phyloP scores from a whole-genome alignment of 2,329 filamentous ascomycete genomes.

The Seiridium cupressi region DNA sequence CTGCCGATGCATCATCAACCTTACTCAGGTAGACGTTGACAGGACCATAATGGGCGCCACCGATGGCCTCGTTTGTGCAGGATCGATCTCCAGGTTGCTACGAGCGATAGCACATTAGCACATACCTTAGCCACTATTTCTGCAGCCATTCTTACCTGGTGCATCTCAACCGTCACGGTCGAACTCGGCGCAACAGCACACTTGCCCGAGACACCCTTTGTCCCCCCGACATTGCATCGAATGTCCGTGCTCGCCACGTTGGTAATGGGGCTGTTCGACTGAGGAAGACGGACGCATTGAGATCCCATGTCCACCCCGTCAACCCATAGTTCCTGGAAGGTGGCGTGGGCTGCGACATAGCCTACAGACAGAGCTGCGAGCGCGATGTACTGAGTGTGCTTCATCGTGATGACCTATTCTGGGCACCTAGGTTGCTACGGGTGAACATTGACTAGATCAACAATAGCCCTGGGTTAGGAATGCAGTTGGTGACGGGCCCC shows the following conservation, averaged over 20 bases:
- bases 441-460: no score
- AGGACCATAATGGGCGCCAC: constrained; percentile 41
- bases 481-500: no score
- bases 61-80: constrained; percentile 40
- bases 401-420: constrained; percentile 28
- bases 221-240: constrained; percentile 38
- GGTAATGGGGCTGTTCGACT: constrained; percentile 50
- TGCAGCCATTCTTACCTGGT: constrained; percentile 33
- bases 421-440: not conserved
- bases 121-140: not conserved
- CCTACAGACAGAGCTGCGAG: constrained; percentile 31
- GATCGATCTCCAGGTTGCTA: constrained; percentile 25
- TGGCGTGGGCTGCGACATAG: constrained; percentile 44
- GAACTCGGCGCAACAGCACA: constrained; percentile 46
- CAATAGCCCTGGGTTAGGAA: no score
- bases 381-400: constrained; percentile 27
- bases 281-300: constrained; percentile 47
- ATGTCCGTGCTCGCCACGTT: constrained; percentile 39
- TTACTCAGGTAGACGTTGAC: constrained; percentile 39
- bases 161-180: constrained; percentile 56
- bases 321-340: constrained; percentile 51
- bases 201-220: constrained; percentile 33
- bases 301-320: constrained; percentile 38
- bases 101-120: not conserved
- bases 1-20: constrained; percentile 34